Evolutionary conservation across 1,284 basidiomycete genomes (phyloP).

Genomic region (Clitocybe nebularis): DNA sequence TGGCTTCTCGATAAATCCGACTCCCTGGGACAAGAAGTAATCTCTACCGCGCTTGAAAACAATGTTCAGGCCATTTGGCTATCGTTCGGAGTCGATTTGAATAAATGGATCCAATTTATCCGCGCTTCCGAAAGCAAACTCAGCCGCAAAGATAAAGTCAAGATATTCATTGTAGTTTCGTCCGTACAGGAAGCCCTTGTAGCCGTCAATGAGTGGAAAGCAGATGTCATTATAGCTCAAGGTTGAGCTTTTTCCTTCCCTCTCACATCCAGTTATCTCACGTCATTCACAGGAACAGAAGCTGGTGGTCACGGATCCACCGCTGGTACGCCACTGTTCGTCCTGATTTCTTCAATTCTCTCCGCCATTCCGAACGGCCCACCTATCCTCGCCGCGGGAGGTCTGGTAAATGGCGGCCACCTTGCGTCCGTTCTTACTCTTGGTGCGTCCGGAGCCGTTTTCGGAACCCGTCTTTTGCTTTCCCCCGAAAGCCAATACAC

Average conservation of each 20-base stretch:
- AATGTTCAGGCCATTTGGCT: slow-evolving; percentile 70
- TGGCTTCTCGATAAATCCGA: slow-evolving; percentile 60
- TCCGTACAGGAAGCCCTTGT: slow-evolving; percentile 53
- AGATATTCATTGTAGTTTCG: slow-evolving; percentile 60
- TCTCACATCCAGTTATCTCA: slow-evolving; percentile 8
- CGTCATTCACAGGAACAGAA: slow-evolving; percentile 53
- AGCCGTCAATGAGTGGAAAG: slow-evolving; percentile 59
- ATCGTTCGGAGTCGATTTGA: slow-evolving; percentile 58
- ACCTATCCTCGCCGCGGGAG: slow-evolving; percentile 62
- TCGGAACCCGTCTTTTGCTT: slow-evolving; percentile 72
- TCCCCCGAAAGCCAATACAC: slow-evolving; percentile 63
- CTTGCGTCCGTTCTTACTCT: slow-evolving; percentile 61
- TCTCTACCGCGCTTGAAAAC: slow-evolving; percentile 51
- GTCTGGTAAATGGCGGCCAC: slow-evolving; percentile 54
- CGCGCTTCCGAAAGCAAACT: slow-evolving; percentile 45
- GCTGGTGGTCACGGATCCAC: slow-evolving; percentile 69
- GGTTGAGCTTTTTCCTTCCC: slow-evolving; percentile 35
- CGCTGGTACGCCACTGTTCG: slow-evolving; percentile 53
- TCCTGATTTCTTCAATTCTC: slow-evolving; percentile 55
- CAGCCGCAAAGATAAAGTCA: slow-evolving; percentile 31
- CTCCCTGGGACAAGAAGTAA: slow-evolving; percentile 28
- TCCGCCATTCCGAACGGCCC: slow-evolving; percentile 40
- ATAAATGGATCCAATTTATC: slow-evolving; percentile 56
- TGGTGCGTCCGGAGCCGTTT: slow-evolving; percentile 61
- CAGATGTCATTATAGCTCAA: slow-evolving; percentile 74